Conservation (phyloP, 2,329 filamentous ascomycete genomes). For the Hypoxylon sp. region DNA sequence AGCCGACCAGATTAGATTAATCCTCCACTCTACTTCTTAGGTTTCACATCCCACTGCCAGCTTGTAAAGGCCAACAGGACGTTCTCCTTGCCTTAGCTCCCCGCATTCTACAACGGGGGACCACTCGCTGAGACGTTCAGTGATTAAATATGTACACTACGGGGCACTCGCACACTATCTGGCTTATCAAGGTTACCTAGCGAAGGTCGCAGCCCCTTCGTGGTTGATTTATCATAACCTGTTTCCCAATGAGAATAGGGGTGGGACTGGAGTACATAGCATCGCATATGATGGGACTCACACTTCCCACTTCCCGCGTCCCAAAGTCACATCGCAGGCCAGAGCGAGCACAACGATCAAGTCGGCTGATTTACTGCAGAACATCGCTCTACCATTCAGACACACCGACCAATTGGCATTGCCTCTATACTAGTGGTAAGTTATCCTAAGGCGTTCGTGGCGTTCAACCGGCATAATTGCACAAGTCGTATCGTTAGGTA, state of each 20-base stretch:
- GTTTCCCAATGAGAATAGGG: not conserved
- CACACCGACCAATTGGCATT: not conserved
- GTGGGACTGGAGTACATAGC: not conserved
- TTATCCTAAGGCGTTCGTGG: not conserved
- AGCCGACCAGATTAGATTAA: not conserved
- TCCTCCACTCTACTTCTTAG: not conserved
- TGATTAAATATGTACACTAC: not conserved
- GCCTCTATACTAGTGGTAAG: not conserved
- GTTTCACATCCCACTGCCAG: conserved; percentile 2
- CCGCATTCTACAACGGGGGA: conserved; percentile 9
- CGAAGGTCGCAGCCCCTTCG: not conserved
- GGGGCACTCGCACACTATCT: not conserved
- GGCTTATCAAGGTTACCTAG: not conserved
- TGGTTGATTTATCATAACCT: not conserved
- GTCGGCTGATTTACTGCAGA: not conserved
- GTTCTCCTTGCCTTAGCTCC: not conserved
- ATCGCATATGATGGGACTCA: not conserved
- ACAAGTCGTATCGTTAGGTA: not conserved
- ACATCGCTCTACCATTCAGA: not conserved
- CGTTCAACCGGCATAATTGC: not conserved
- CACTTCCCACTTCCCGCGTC: not conserved
- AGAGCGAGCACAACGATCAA: not conserved
- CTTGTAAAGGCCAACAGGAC: not conserved
- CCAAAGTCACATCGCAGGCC: not conserved
- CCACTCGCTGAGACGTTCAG: not conserved